Conservation (phyloP, 2,329 filamentous ascomycete genomes). For the Tympanopsis confertula region DNA sequence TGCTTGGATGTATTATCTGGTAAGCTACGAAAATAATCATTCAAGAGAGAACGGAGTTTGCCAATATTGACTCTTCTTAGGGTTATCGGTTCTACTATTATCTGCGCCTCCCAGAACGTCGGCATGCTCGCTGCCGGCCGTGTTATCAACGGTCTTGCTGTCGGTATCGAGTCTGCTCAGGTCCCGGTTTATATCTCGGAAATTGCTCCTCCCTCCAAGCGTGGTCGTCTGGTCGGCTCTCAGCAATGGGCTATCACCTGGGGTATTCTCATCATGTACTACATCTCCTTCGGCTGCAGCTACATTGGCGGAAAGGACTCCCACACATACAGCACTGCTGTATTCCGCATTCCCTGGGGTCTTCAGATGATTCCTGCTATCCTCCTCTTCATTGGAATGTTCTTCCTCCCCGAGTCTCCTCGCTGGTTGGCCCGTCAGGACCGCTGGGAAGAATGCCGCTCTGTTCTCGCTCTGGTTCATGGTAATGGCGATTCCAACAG, state of each 20-base stretch:
- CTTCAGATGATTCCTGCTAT: slow-evolving; percentile 32
- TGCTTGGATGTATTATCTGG: slow-evolving; percentile 37
- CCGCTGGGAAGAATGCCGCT: slow-evolving; percentile 29
- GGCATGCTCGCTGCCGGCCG: slow-evolving; percentile 55
- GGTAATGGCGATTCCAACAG: slow-evolving; percentile 52
- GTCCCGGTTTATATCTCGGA: slow-evolving; percentile 63
- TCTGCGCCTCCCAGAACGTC: slow-evolving; percentile 31
- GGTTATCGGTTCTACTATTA: slow-evolving; percentile 33
- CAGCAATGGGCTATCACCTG: slow-evolving; percentile 33
- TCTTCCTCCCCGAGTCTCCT: slow-evolving; percentile 34
- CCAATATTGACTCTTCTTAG: too few species aligned
- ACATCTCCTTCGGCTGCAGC: not conserved
- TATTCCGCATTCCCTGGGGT: slow-evolving; percentile 38
- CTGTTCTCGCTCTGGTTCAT: slow-evolving; percentile 43
- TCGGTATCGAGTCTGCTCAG: slow-evolving; percentile 63
- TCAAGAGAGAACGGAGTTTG: too few species aligned
- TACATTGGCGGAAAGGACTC: not conserved
- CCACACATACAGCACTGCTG: slow-evolving; percentile 19
- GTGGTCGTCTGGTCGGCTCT: slow-evolving; percentile 28
- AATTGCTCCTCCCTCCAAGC: slow-evolving; percentile 34
- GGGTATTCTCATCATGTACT: slow-evolving; percentile 35
- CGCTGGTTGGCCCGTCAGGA: slow-evolving; percentile 37
- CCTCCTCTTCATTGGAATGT: slow-evolving; percentile 26
- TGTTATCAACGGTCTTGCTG: slow-evolving; percentile 58
- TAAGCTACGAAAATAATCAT: too few species aligned